A percentile compares a stretch with the other conserved stretches of the same genome.
phyloP scores from a whole-genome alignment of 768 basidiomycete genomes.

The Hebeloma cylindrosporum region DNA sequence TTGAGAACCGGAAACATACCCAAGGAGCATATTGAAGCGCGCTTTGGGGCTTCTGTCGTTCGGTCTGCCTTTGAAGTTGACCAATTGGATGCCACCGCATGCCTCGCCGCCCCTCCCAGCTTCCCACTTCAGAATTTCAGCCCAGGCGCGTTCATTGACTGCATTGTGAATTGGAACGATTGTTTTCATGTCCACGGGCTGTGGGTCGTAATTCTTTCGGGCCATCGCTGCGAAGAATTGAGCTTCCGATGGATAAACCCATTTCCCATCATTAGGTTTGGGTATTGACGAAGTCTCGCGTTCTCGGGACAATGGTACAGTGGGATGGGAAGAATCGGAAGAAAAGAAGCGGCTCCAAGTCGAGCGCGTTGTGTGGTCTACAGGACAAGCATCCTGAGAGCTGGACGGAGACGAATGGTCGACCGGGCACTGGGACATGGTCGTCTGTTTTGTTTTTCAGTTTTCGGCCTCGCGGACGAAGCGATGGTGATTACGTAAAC shows the following conservation, averaged over 20 bases:
- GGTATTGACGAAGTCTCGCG: slow-evolving; percentile 91
- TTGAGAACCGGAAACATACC: slow-evolving; percentile 52
- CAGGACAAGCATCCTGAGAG: slow-evolving; percentile 35
- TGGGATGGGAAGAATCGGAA: slow-evolving; percentile 22
- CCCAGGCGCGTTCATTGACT: slow-evolving; percentile 94
- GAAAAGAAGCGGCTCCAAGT: slow-evolving; percentile 46
- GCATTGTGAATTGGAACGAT: slow-evolving; percentile 99
- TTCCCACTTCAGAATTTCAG: slow-evolving; percentile 83
- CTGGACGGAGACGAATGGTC: slow-evolving; percentile 40
- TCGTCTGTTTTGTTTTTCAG: slow-evolving; percentile 8
- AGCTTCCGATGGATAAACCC: slow-evolving; percentile 98
- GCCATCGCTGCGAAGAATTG: slow-evolving; percentile 98
- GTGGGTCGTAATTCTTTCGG: slow-evolving; percentile 89
- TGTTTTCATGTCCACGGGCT: slow-evolving; percentile 87
- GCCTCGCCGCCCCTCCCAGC: slow-evolving; percentile 72
- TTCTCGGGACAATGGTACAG: slow-evolving; percentile 55
- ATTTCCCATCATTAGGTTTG: slow-evolving; percentile 64
- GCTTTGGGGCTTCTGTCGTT: slow-evolving; percentile 79
- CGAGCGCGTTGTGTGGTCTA: slow-evolving; percentile 39
- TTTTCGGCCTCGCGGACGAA: slow-evolving; percentile 12
- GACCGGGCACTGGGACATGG: slow-evolving; percentile 56
- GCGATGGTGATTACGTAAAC: slow-evolving; percentile 18
- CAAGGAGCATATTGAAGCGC: slow-evolving; percentile 76
- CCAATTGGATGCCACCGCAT: slow-evolving; percentile 80
- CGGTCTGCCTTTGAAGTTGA: slow-evolving; percentile 90